Conservation (phyloP, 2,329 filamentous ascomycete genomes). For the Immersiporthe knoxdaviesiana region DNA sequence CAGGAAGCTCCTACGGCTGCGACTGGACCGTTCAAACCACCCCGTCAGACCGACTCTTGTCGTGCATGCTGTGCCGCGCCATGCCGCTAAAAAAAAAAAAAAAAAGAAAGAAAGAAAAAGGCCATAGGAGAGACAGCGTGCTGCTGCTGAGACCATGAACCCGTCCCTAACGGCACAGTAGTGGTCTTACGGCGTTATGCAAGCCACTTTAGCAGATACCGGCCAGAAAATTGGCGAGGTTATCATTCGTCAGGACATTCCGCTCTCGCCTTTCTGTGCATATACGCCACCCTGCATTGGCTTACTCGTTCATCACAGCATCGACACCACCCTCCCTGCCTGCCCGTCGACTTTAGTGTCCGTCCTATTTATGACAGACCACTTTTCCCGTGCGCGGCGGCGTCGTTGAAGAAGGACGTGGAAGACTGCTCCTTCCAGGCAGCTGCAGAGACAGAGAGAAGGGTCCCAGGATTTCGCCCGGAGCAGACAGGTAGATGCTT, state of each 20-base stretch:
- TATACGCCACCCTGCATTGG: conserved; percentile 4
- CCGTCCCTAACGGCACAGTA: conserved; percentile 21
- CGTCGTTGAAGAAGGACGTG: neutral
- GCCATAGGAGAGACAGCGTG: neutral
- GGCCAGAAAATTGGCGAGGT: conserved; percentile 1
- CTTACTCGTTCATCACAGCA: conserved; percentile 2
- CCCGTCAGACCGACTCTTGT: conserved; percentile 4
- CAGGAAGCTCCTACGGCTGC: neutral
- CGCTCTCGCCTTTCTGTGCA: neutral
- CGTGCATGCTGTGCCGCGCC: conserved; percentile 15
- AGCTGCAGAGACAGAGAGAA: neutral
- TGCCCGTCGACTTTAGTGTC: neutral
- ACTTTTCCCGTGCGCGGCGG: neutral
- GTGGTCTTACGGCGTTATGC: conserved; percentile 24
- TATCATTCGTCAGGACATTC: conserved; percentile 16
- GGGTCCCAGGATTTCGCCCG: neutral
- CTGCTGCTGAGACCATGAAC: conserved; percentile 22
- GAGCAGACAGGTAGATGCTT: neutral
- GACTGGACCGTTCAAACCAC: neutral
- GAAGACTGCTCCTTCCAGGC: neutral
- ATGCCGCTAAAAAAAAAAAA: neutral
- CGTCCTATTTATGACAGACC: neutral
- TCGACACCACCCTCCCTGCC: conserved; percentile 1
- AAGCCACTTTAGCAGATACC: conserved; percentile 24
- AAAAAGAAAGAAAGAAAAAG: no score